Conservation (phyloP, 176 grass and related monocot genomes). For the Tillandsia fasciculata region DNA sequence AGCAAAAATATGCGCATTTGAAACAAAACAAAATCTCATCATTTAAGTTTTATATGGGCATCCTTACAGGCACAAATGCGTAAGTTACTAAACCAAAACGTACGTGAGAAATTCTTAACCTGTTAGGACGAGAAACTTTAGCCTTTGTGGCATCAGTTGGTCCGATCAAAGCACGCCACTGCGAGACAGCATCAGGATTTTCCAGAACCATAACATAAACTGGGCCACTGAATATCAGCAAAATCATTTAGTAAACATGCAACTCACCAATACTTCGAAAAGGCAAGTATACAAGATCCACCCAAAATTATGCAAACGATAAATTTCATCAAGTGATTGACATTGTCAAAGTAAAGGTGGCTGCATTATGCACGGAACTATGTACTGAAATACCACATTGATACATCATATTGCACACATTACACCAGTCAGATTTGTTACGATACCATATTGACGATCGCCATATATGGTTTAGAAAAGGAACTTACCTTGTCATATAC, state of each 20-base stretch:
- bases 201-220: constrained; percentile 71
- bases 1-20: neutral
- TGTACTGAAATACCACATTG: too few species aligned
- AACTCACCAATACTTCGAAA: constrained; percentile 3
- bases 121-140: constrained; percentile 66
- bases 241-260: constrained; percentile 12
- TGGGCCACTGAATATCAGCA: constrained; percentile 50
- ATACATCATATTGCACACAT: too few species aligned
- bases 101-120: constrained; percentile 24
- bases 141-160: constrained; percentile 79
- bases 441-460: neutral
- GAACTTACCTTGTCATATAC: constrained; percentile 73
- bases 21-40: neutral
- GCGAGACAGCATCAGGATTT: constrained; percentile 46
- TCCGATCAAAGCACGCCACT: constrained; percentile 81
- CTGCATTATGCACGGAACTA: neutral
- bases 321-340: neutral
- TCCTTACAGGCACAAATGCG: too few species aligned
- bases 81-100: neutral
- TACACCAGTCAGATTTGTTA: too few species aligned
- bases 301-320: neutral
- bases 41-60: neutral
- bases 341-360: neutral
- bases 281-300: neutral
- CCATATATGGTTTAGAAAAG: neutral